These are phyloP conservation scores for Phylloporus sp. DNA, from an alignment of 768 basidiomycete species.

Conservation along the genomic window DNA sequence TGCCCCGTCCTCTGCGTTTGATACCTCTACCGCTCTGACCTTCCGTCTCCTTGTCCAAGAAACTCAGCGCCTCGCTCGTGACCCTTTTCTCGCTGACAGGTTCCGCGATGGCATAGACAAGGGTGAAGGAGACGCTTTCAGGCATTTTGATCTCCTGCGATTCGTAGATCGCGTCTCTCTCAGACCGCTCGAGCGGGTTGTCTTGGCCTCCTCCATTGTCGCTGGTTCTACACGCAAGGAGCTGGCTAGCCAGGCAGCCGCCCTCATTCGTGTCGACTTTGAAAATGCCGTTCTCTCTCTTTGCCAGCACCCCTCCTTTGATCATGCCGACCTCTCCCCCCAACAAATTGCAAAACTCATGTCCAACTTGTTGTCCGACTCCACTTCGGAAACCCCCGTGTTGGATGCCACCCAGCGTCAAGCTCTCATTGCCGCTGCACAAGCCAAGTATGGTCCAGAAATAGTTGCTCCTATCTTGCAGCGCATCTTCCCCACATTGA, in stretches of 20 bases:
- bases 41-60: constrained; percentile 86
- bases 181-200: constrained; percentile 72
- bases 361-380: constrained; percentile 73
- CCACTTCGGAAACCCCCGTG: constrained; percentile 63
- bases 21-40: constrained; percentile 72
- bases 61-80: constrained; percentile 82
- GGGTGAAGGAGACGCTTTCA: constrained; percentile 80
- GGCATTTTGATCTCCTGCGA: constrained; percentile 77
- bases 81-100: constrained; percentile 86
- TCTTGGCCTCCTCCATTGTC: constrained; percentile 72
- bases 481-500: constrained; percentile 68
- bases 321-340: constrained; percentile 73
- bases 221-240: constrained; percentile 59
- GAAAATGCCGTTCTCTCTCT: constrained; percentile 73
- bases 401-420: constrained; percentile 73
- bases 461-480: constrained; percentile 70
- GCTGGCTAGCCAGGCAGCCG: constrained; percentile 54
- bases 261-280: constrained; percentile 72
- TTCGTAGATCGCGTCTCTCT: constrained; percentile 81
- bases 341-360: constrained; percentile 76
- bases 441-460: constrained; percentile 78
- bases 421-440: constrained; percentile 67
- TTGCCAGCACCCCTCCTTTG: constrained; percentile 77
- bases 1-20: constrained; percentile 60
- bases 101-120: constrained; percentile 89